A percentile compares a stretch with the other conserved stretches of the same genome.
phyloP scores from a whole-genome alignment of 345 rosid genomes.

The Heritiera littoralis region DNA sequence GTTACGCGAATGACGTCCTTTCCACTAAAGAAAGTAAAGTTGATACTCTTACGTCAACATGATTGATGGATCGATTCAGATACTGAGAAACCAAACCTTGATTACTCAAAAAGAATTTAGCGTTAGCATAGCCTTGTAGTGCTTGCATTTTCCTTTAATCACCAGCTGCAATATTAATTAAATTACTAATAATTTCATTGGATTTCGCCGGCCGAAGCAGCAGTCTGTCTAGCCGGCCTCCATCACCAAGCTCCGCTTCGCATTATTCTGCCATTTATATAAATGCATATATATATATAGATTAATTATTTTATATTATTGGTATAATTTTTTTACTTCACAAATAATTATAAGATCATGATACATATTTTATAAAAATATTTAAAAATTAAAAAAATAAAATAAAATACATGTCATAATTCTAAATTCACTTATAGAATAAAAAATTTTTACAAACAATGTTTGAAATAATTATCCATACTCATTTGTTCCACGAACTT shows the following conservation, averaged over 20 bases:
- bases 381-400: too few species aligned
- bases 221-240: conserved; percentile 12
- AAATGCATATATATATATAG: neutral
- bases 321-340: too few species aligned
- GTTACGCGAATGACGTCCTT: too few species aligned
- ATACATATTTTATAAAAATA: too few species aligned
- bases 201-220: conserved; percentile 12
- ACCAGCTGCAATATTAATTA: neutral
- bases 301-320: too few species aligned
- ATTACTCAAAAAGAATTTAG: too few species aligned
- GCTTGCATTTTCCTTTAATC: neutral
- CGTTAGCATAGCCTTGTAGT: neutral
- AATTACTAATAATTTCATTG: neutral
- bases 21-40: too few species aligned
- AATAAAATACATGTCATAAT: too few species aligned
- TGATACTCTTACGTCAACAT: neutral
- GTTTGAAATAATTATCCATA: too few species aligned
- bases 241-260: neutral
- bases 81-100: neutral
- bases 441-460: too few species aligned
- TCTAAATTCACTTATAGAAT: too few species aligned
- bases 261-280: neutral
- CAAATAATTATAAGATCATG: too few species aligned
- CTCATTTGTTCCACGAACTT: neutral
- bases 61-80: neutral